These are phyloP conservation scores for Calonectria crousiana DNA, from an alignment of 2,329 filamentous ascomycete species.

Conservation along the genomic window DNA sequence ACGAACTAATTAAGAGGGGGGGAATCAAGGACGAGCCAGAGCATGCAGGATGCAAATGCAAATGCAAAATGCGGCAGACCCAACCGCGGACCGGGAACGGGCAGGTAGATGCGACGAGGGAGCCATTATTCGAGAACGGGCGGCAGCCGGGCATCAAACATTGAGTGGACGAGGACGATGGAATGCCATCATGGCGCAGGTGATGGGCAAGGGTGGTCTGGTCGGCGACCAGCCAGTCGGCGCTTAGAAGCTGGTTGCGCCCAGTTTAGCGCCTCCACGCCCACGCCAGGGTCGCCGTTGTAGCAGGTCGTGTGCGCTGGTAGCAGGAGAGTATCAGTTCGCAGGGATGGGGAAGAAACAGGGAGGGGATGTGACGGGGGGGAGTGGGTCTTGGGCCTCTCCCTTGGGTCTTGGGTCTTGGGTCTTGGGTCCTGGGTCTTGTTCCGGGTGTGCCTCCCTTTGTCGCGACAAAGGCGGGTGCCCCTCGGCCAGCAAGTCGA, in stretches of 20 bases:
- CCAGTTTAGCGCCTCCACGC: slow-evolving; percentile 42
- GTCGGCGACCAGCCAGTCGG: slow-evolving; percentile 49
- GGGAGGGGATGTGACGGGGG: slow-evolving; percentile 37
- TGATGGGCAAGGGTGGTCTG: slow-evolving; percentile 49
- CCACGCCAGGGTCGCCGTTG: slow-evolving; percentile 30
- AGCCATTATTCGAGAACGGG: slow-evolving; percentile 29
- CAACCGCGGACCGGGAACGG: slow-evolving; percentile 18
- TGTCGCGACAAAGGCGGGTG: slow-evolving; percentile 37
- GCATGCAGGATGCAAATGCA: slow-evolving; percentile 19
- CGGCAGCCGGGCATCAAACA: slow-evolving; percentile 34
- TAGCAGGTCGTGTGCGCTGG: slow-evolving; percentile 16
- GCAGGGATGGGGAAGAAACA: slow-evolving; percentile 17
- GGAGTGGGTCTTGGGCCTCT: slow-evolving; percentile 34
- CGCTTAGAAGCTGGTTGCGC: slow-evolving; percentile 47
- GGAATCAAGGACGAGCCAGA: slow-evolving; percentile 9
- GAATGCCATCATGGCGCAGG: slow-evolving; percentile 42
- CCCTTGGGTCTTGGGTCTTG: slow-evolving; percentile 5
- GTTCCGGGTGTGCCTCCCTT: slow-evolving; percentile 7
- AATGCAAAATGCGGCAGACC: slow-evolving; percentile 20
- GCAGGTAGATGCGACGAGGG: slow-evolving; percentile 16
- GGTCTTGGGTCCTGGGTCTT: neutral
- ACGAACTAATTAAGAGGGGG: neutral
- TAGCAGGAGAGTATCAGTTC: slow-evolving; percentile 22
- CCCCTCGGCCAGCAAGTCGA: slow-evolving; percentile 58
- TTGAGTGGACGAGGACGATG: slow-evolving; percentile 42